Evolutionary conservation across 2,329 filamentous ascomycete genomes (phyloP), one percentile per base, ranked within the genome.

Genomic region (Trichoderma polysporum): DNA sequence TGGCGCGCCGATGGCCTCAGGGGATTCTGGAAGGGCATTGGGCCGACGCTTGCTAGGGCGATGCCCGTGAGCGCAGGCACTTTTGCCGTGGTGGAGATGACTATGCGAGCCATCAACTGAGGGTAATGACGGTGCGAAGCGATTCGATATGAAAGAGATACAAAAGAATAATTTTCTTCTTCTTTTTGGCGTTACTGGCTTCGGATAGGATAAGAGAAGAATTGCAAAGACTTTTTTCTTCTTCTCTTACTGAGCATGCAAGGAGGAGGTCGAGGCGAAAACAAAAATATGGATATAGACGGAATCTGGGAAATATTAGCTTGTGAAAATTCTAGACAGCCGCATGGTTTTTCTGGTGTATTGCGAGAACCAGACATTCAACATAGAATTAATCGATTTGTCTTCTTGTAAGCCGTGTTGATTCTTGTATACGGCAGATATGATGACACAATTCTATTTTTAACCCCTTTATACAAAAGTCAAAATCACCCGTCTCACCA

Each of bases 31-130:
- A 96, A 91, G 83, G 95, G 95, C 6, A 88, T 99, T 72, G 92
- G 86, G 0, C 95, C 95, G 52, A 98, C 95, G 33, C 79, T 98
- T 77, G 79, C 97, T 75, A 92, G 95, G 78, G 95, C 95, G 59
- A 97, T 98, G 94, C 95, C 95, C 9, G 95, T 99, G 56, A 95
- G 91, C 78, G 95, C 94, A 2, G 94, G 94, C n/a, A 99, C 95
- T 2, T 99, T 99, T 84, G 93, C 92, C 33, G 93, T 95, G 72
- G 88, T 89, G 12, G 88, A 90, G 80, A 82, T 87, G 78, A 88
- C 86, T 22, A 88, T 88, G 86, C 81, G 87, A 70, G 85, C 86
- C 19, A 85, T 90, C 68, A 85, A 82, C 73, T 81, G 75, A 69
- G 13, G 12, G n/a, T n/a, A 63, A 19, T n/a, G 12, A 22, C n/a